Conservation (phyloP, 148 eudicot genomes). For the Vaccinium myrtillus region DNA sequence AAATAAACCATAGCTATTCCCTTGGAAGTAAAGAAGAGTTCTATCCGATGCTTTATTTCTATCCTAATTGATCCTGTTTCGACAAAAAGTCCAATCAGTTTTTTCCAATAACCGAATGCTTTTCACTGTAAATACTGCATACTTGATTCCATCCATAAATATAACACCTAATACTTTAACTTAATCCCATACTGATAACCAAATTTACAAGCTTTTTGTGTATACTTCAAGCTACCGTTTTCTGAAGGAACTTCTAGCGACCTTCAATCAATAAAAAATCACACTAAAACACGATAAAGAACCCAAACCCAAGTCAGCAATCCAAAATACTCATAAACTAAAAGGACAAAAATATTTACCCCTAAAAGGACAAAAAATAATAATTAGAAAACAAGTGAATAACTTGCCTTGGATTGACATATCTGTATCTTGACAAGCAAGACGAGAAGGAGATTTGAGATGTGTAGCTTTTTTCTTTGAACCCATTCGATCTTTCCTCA, state of each 20-base stretch:
- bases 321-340: background rate
- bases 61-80: background rate
- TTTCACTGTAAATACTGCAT: background rate
- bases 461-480: constrained; percentile 8
- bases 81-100: background rate
- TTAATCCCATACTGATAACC: background rate
- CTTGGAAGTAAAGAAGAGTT: background rate
- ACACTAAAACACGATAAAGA: background rate
- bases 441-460: constrained; percentile 17
- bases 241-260: background rate
- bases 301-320: background rate
- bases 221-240: background rate
- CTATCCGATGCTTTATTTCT: background rate
- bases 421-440: constrained; percentile 14
- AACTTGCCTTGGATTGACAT: constrained; percentile 18
- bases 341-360: no score
- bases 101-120: background rate
- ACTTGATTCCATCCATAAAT: background rate
- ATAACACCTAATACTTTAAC: background rate
- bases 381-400: background rate
- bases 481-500: constrained; percentile 14
- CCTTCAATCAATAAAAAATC: background rate
- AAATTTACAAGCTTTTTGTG: background rate
- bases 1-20: background rate
- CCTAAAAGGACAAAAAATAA: no score